These are phyloP conservation scores for Hypoxylon lenormandii DNA, from an alignment of 495 filamentous ascomycete genomes.

Conservation along the genomic window DNA sequence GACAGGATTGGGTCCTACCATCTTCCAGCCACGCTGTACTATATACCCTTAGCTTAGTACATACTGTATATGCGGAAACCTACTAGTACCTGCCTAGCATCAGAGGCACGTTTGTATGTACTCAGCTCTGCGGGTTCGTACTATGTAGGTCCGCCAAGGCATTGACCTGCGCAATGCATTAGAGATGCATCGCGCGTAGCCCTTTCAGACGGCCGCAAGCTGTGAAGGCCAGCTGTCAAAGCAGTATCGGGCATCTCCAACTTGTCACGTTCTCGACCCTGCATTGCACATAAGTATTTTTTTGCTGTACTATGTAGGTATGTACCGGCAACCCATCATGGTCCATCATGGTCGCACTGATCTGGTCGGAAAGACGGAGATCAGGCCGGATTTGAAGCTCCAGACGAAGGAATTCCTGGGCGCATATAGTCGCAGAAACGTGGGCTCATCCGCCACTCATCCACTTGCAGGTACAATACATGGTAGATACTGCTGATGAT, in stretches of 20 bases:
- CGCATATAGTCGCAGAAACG: constrained; percentile 16
- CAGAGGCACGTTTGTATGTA: constrained; percentile 12
- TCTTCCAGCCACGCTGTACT: too few relatives aligned
- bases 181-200: constrained; percentile 43
- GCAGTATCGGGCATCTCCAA: constrained; percentile 48
- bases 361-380: constrained; percentile 48
- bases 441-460: constrained; percentile 31
- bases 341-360: constrained; percentile 40
- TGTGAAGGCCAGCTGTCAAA: constrained; percentile 49
- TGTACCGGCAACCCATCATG: constrained; percentile 24
- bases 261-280: constrained; percentile 48
- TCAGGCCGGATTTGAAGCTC: constrained; percentile 45
- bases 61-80: background rate
- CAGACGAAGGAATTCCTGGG: constrained; percentile 34
- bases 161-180: constrained; percentile 47
- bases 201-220: constrained; percentile 39
- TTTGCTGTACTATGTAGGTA: constrained; percentile 16
- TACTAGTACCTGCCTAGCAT: constrained; percentile 3
- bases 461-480: constrained; percentile 13
- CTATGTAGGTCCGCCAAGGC: constrained; percentile 45
- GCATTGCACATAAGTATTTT: constrained; percentile 32
- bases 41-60: background rate
- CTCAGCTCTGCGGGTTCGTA: constrained; percentile 41
- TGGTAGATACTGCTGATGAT: constrained; percentile 9
- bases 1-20: constrained; percentile 2